Conservation (phyloP, 208 protist species). For the Acanthamoeba healyi region DNA sequence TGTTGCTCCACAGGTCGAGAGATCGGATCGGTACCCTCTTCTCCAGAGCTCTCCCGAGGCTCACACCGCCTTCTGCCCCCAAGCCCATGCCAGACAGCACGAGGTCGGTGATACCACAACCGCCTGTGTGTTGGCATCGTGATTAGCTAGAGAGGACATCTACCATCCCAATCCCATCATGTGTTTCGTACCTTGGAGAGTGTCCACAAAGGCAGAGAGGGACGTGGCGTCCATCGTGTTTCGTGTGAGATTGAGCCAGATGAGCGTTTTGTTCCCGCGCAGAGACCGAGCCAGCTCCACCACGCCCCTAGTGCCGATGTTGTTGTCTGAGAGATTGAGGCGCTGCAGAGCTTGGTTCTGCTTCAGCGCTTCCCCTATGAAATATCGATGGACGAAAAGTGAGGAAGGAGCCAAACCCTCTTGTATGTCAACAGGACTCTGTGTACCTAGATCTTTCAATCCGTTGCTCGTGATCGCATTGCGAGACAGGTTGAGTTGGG, state of each 20-base stretch:
- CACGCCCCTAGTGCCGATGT: background rate
- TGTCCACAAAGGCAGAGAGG: background rate
- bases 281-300: background rate
- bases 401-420: too few relatives aligned
- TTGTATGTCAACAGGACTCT: too few relatives aligned
- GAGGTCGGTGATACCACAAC: background rate
- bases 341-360: background rate
- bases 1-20: slow-evolving; percentile 68
- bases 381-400: background rate
- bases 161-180: too few relatives aligned
- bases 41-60: background rate
- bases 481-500: slow-evolving; percentile 26
- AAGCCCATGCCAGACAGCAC: slow-evolving; percentile 17
- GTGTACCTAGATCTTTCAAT: background rate
- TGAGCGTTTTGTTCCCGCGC: slow-evolving; percentile 2
- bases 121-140: background rate
- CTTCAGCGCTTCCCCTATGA: slow-evolving; percentile 18
- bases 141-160: background rate
- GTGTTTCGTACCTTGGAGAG: slow-evolving; percentile 14
- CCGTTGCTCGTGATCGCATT: background rate
- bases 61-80: background rate
- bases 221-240: slow-evolving; percentile 19
- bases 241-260: slow-evolving; percentile 12
- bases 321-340: slow-evolving; percentile 40
- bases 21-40: background rate